These are phyloP conservation scores for Sporothrix schenckii DNA, from an alignment of 2,329 filamentous ascomycete species.

Conservation along the genomic window DNA sequence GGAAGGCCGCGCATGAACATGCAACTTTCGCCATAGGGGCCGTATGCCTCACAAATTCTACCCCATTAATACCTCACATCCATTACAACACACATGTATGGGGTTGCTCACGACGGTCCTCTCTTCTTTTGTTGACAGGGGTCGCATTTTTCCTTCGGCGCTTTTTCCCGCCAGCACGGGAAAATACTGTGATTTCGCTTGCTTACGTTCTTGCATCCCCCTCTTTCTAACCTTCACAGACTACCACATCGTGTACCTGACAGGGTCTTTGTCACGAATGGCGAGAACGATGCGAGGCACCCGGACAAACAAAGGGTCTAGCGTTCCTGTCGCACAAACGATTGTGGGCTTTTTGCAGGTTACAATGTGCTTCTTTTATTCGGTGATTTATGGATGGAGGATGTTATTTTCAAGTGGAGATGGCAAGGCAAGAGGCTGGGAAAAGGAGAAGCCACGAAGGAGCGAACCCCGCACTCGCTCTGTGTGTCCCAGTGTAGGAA, in stretches of 20 bases:
- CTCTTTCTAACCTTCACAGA: not conserved
- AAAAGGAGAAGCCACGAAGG: slow-evolving; percentile 1
- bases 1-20: not conserved
- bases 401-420: not conserved
- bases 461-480: slow-evolving; percentile 26
- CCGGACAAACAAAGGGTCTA: not conserved
- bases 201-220: slow-evolving; percentile 23
- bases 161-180: slow-evolving; percentile 28
- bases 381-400: not conserved
- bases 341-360: not conserved
- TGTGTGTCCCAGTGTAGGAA: slow-evolving; percentile 5
- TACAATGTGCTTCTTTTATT: not conserved
- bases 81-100: not conserved
- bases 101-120: not conserved
- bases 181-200: slow-evolving; percentile 1
- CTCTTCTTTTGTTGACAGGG: not conserved
- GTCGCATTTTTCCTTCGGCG: slow-evolving; percentile 29
- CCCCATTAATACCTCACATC: not conserved
- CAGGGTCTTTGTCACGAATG: not conserved
- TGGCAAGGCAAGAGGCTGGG: not conserved
- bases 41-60: not conserved
- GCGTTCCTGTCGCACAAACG: not conserved
- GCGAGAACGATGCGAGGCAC: slow-evolving; percentile 1
- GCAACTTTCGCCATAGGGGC: not conserved
- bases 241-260: not conserved